phyloP scores from a whole-genome alignment of 2,329 filamentous ascomycete species.

The Aspergillus intermedius region DNA sequence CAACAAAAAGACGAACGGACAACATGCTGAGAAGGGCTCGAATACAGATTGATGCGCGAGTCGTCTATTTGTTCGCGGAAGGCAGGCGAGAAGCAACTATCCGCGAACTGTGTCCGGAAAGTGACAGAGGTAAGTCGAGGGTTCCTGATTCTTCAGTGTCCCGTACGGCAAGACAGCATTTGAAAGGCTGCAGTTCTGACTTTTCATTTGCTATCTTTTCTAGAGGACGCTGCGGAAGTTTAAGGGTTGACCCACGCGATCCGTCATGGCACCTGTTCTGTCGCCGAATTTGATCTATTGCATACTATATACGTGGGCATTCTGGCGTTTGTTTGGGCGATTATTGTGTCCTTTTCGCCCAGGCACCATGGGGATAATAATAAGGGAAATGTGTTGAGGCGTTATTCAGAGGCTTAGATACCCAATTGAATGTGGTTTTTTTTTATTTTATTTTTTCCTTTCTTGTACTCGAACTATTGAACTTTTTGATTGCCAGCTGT shows the following conservation, averaged over 20 bases:
- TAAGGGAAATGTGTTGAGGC: too few species aligned
- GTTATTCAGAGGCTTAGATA: too few species aligned
- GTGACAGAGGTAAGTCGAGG: conserved; percentile 59
- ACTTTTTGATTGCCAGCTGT: too few species aligned
- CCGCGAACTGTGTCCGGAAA: conserved; percentile 69
- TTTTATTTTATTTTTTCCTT: too few species aligned
- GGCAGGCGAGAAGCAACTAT: conserved; percentile 64
- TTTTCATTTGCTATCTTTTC: conserved; percentile 5
- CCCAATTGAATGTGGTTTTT: too few species aligned
- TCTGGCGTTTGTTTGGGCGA: too few species aligned
- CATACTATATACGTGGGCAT: background rate
- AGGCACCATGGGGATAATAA: too few species aligned
- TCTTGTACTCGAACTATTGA: too few species aligned
- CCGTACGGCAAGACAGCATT: background rate
- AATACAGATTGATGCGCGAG: conserved; percentile 65
- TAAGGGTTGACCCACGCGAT: conserved; percentile 50
- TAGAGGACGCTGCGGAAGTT: conserved; percentile 63
- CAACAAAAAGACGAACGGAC: background rate
- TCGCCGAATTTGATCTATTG: background rate
- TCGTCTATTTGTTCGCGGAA: conserved; percentile 69
- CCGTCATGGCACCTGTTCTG: background rate
- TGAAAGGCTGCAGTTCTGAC: background rate
- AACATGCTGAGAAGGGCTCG: conserved; percentile 1
- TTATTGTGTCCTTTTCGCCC: too few species aligned
- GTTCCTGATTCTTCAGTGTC: background rate